These are phyloP conservation scores for Pulveroboletus sp. DNA, from an alignment of 768 basidiomycete genomes.

Conservation along the genomic window DNA sequence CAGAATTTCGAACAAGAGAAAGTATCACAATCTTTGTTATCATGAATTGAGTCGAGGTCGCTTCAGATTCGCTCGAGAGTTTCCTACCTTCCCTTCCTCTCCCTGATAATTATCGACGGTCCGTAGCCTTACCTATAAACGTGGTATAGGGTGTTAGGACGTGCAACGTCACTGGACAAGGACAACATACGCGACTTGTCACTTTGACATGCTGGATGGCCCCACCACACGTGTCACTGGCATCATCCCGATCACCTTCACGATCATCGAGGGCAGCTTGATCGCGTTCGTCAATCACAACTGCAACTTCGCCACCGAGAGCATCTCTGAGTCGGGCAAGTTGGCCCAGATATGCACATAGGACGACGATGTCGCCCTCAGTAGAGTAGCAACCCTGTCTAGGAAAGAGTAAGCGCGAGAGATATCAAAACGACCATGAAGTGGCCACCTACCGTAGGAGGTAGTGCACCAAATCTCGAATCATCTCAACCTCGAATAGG, in stretches of 20 bases:
- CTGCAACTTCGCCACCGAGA: conserved; percentile 45
- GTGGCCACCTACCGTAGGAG: conserved; percentile 35
- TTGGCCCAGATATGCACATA: conserved; percentile 52
- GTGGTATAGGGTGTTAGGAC: not conserved
- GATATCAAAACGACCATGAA: not conserved
- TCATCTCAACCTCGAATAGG: conserved; percentile 37
- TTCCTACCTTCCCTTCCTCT: conserved; percentile 53
- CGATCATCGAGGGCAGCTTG: conserved; percentile 53
- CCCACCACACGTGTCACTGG: conserved; percentile 12
- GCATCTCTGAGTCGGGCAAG: conserved; percentile 42
- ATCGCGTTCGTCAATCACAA: conserved; percentile 68
- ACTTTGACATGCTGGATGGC: conserved; percentile 47
- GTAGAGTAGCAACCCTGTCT: conserved; percentile 46
- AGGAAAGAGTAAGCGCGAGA: not conserved
- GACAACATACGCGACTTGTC: conserved; percentile 42
- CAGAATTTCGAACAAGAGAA: conserved; percentile 69
- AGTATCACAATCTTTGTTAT: conserved; percentile 58
- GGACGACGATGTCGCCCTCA: conserved; percentile 49
- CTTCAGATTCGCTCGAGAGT: not conserved
- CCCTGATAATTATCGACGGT: conserved; percentile 81
- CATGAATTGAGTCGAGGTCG: not conserved
- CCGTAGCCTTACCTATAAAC: conserved; percentile 54
- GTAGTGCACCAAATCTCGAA: conserved; percentile 49
- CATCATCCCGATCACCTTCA: conserved; percentile 39
- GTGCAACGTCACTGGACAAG: not conserved